Evolutionary conservation across 345 rosid species (phyloP).

Genomic region (Rhodamnia rubescens): DNA sequence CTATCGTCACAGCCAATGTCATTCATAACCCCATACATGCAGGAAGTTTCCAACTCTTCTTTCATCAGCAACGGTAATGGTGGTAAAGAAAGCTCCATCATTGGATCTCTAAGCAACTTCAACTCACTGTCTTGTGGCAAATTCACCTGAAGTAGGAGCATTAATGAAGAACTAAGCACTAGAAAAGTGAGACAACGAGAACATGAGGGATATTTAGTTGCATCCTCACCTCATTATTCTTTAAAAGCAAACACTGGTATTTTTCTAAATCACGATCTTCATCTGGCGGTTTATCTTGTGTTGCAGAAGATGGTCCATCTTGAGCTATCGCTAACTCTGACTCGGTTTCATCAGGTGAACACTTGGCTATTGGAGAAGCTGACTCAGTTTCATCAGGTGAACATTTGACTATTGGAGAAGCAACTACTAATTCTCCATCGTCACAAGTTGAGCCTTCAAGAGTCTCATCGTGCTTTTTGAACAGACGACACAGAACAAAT

Average conservation of each 20-base stretch:
- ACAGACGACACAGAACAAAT: constrained; percentile 31
- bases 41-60: neutral
- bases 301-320: neutral
- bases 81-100: neutral
- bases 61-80: neutral
- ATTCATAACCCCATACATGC: neutral
- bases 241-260: neutral
- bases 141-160: neutral
- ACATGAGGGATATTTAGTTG: neutral
- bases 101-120: neutral
- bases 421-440: constrained; percentile 1
- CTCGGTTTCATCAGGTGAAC: constrained; percentile 15
- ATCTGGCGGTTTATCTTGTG: neutral
- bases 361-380: constrained; percentile 9
- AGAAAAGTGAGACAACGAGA: neutral
- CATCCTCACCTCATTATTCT: neutral
- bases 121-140: neutral
- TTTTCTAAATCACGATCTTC: neutral
- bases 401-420: constrained; percentile 10
- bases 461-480: constrained; percentile 23
- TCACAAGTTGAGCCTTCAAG: constrained; percentile 6
- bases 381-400: constrained; percentile 16
- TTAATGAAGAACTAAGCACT: neutral
- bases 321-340: constrained; percentile 2
- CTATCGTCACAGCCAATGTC: neutral